Evolutionary conservation across 352 stramenopile genomes (phyloP).

Genomic region (Phytophthora parvispora): DNA sequence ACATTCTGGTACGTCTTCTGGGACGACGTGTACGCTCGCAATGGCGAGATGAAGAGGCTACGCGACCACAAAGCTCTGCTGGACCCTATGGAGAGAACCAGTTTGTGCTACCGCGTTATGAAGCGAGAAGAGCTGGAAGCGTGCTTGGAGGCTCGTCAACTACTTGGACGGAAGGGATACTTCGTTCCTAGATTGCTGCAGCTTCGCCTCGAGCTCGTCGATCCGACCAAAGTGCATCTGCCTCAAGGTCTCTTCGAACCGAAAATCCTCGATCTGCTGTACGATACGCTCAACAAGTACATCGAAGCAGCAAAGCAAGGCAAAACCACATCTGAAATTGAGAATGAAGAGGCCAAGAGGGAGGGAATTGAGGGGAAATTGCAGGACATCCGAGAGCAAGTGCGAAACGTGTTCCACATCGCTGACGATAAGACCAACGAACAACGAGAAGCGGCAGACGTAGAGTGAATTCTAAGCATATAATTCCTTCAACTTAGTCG

Average conservation of each 20-base stretch:
- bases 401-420: not conserved
- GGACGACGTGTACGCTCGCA: slow-evolving; percentile 43
- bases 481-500: too few relatives aligned
- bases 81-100: slow-evolving; percentile 17
- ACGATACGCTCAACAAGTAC: not conserved
- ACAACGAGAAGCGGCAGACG: not conserved
- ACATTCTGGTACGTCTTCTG: slow-evolving; percentile 56
- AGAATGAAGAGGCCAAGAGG: not conserved
- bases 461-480: not conserved
- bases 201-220: not conserved
- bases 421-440: not conserved
- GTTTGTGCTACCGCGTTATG: slow-evolving; percentile 48
- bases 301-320: slow-evolving; percentile 4
- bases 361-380: not conserved
- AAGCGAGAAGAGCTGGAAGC: slow-evolving; percentile 25
- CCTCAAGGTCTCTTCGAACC: not conserved
- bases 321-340: slow-evolving; percentile 2
- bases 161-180: slow-evolving; percentile 6
- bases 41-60: slow-evolving; percentile 32
- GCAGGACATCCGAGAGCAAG: not conserved
- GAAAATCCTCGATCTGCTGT: not conserved
- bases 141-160: slow-evolving; percentile 21
- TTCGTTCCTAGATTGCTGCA: not conserved
- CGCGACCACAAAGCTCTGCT: slow-evolving; percentile 11
- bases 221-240: slow-evolving; percentile 6